A percentile compares a stretch with the other conserved stretches of the same genome.
These are phyloP conservation scores for Flaveria floridana DNA, from an alignment of 140 eudicot genomes.

Conservation along the genomic window DNA sequence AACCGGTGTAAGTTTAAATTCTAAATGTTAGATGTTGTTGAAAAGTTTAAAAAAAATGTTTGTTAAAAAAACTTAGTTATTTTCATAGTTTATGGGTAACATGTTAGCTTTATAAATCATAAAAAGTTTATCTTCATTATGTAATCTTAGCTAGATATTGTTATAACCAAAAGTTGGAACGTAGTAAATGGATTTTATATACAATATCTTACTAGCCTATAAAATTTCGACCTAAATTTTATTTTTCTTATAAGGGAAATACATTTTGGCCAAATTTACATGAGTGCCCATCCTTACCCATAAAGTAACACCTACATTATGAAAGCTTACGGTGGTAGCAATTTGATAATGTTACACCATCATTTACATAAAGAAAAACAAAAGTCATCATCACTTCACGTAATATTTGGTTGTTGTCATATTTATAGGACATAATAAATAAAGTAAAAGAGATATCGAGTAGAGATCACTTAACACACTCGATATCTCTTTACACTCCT, in stretches of 20 bases:
- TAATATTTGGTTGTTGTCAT: neutral
- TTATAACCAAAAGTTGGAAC: neutral
- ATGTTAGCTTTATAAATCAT: neutral
- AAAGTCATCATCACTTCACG: constrained; percentile 17
- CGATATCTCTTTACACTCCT: too few relatives aligned
- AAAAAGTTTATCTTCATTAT: neutral
- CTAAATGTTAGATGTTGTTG: neutral
- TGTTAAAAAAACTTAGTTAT: neutral
- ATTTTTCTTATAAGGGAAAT: neutral
- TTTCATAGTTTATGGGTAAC: neutral
- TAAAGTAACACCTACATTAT: constrained; percentile 4
- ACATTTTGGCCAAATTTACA: constrained; percentile 16
- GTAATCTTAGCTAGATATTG: neutral
- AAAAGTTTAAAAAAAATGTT: neutral
- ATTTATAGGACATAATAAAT: neutral
- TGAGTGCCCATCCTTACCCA: constrained; percentile 12
- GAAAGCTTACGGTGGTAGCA: constrained; percentile 22
- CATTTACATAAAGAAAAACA: constrained; percentile 22
- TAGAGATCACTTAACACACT: neutral
- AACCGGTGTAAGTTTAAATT: too few relatives aligned
- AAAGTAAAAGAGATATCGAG: neutral
- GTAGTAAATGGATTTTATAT: neutral
- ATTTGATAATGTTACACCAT: constrained; percentile 28
- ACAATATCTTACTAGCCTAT: neutral
- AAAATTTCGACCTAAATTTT: neutral